Evolutionary conservation across 129 eudicot genomes (phyloP).

Genomic region (Flaveria ramosissima): DNA sequence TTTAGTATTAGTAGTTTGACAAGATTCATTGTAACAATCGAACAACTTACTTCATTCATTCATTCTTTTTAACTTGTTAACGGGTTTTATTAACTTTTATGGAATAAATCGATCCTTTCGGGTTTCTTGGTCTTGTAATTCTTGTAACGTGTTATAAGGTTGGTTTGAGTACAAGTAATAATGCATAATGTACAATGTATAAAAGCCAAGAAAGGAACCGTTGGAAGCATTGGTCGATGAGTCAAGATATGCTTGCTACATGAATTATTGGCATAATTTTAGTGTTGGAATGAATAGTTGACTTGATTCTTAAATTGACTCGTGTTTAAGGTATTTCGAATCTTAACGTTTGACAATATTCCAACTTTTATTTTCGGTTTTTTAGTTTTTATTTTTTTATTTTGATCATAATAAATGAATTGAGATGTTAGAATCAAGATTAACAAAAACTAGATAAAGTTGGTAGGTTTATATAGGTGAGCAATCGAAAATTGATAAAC

Average conservation of each 20-base stretch:
- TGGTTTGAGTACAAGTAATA: neutral
- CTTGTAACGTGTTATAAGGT: neutral
- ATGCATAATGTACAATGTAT: neutral
- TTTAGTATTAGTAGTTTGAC: conserved; percentile 28
- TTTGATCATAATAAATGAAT: no score
- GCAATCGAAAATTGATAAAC: no score
- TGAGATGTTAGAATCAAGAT: no score
- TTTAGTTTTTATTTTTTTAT: no score
- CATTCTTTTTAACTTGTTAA: conserved; percentile 10
- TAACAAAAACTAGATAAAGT: no score
- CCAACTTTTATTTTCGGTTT: no score
- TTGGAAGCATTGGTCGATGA: conserved; percentile 16
- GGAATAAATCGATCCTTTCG: neutral
- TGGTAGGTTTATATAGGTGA: no score
- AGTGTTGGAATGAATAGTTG: no score
- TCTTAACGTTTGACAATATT: no score
- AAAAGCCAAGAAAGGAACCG: conserved; percentile 13
- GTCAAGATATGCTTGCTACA: conserved; percentile 26
- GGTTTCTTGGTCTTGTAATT: neutral
- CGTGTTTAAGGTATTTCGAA: neutral
- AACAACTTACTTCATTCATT: conserved; percentile 6
- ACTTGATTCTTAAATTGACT: no score
- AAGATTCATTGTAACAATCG: conserved; percentile 21
- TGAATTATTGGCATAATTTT: conserved; percentile 10
- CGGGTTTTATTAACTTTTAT: neutral